Evolutionary conservation across 2,329 filamentous ascomycete species (phyloP), one percentile per base, ranked within the genome.

Genomic region (Beauveria asiatica): DNA sequence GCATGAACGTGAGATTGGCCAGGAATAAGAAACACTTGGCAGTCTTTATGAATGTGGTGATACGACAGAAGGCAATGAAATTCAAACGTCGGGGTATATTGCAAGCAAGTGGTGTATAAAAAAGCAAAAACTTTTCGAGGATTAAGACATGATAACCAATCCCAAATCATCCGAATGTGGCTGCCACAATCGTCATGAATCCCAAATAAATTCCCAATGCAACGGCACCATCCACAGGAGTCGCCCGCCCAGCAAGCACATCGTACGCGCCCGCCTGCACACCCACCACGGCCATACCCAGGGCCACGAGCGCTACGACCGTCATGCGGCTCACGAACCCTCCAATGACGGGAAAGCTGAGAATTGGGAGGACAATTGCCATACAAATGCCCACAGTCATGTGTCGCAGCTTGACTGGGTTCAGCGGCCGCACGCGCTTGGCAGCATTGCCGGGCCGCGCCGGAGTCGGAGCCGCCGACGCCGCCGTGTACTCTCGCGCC

Each of bases 311-410:
- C 4, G 79, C 65, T 2, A 84, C 79, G 2, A 87, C 78, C 0
- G 79, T 78, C 64, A 87, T 76, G n/a, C 84, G 77, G 1, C 80
- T 82, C 0, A 80, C 67, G 62, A 86, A 83, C 6, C 79, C 78
- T 0, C 79, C 76, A 21, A 87, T 80, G 23, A 84, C 74, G 5
- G 77, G 70, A 66, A 87, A 88, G 0, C 81, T 78, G 9, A 87
- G 66, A 1, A 86, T 74, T 0, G 85, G 84, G 0, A 84, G 71
- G 6, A 87, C 70, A 2, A 87, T 73, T 0, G 67, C 69, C 16
- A 66, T 59, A 30, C 67, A 63, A 23, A 67, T 63, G 23, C 65
- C 68, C 9, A 69, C 48, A 5, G 57, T 62, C 13, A 65, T 27
- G 30, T 61, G 53, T 21, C 52, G 44, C 52, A 48, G 52, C 46